Evolutionary conservation across 164 flowering plant genomes (phyloP), one percentile per base, ranked within the genome.

Genomic region (Magnolia officinalis): DNA sequence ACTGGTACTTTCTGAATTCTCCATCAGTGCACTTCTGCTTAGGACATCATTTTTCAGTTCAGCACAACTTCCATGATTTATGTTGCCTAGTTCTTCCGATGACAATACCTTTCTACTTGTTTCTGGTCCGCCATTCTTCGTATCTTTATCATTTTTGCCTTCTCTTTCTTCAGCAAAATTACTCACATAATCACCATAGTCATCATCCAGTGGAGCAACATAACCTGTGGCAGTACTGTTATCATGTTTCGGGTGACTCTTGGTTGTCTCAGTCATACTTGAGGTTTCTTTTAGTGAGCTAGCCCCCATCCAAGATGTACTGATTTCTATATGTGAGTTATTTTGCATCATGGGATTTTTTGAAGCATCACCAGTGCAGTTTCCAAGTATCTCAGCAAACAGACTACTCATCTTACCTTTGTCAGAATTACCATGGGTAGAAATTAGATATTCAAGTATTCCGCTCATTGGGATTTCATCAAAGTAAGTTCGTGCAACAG

Each of bases 341-440:
- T 20, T 24, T 10, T 3, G 71, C 14, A 29, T 14, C n/a, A 13
- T 18, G 13, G 71, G 13, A 16, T 31, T 26, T 16, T 19, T 31
- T 16, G n/a, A 31, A 67, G 71, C 8, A 26, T 29, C 16, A 67
- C 16, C 19, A 31, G 45, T 31, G 50, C 71, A 67, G 31, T 67
- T 67, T 24, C n/a, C n/a, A 31, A 26, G 71, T 67, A 67, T 31
- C 71, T 67, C 50, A 26, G 49, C 1, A 67, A 21, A 66, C 18
- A 63, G 7, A 6, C 68, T 21, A 13, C 68, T 65, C 4, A 65
- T 10, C 50, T 14, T 14, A 67, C 13, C 71, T 4, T 31, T 31
- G 6, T 26, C 50, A 67, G 71, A 67, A 67, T 18, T 67, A 16
- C 71, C 71, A 67, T 31, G 71, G 45, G 71, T 26, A 31, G 71